These are phyloP conservation scores for Alternaria sp. DNA, from an alignment of 2,329 filamentous ascomycete species.

Conservation along the genomic window DNA sequence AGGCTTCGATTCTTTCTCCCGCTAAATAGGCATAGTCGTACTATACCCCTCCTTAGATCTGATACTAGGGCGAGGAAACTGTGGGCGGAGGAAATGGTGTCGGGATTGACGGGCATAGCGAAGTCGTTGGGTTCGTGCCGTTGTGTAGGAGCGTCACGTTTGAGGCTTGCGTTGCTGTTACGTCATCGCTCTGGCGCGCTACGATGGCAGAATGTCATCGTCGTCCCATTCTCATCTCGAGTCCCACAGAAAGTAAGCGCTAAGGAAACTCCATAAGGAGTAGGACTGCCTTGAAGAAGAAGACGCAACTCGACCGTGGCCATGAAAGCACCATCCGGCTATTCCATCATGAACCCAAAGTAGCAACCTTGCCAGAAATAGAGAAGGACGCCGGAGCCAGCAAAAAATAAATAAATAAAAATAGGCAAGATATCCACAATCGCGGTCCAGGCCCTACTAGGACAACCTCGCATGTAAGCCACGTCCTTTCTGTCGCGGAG, in stretches of 20 bases:
- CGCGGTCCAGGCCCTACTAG: too few species aligned
- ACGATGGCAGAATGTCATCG: neutral
- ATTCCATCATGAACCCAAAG: neutral
- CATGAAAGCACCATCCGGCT: neutral
- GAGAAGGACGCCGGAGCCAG: neutral
- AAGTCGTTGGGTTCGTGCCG: constrained; percentile 1
- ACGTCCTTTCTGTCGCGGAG: neutral
- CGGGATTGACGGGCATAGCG: constrained; percentile 20
- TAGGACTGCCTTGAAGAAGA: neutral
- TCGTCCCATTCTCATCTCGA: neutral
- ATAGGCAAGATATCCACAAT: neutral
- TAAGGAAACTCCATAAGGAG: neutral
- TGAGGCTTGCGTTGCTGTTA: neutral
- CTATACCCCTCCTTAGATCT: constrained; percentile 54
- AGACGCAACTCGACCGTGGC: neutral
- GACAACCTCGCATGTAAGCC: neutral
- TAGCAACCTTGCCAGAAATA: neutral
- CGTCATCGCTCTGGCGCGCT: constrained; percentile 10
- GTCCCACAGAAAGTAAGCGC: neutral
- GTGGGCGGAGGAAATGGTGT: constrained; percentile 57
- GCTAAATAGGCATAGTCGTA: constrained; percentile 53
- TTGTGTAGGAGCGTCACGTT: neutral
- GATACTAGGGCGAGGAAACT: constrained; percentile 59
- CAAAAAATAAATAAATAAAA: neutral
- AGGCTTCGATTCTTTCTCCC: constrained; percentile 44